A percentile compares a stretch with the other conserved stretches of the same genome.
These are phyloP conservation scores for Austropuccinia psidii DNA, from an alignment of 1,284 basidiomycete species.

Conservation along the genomic window DNA sequence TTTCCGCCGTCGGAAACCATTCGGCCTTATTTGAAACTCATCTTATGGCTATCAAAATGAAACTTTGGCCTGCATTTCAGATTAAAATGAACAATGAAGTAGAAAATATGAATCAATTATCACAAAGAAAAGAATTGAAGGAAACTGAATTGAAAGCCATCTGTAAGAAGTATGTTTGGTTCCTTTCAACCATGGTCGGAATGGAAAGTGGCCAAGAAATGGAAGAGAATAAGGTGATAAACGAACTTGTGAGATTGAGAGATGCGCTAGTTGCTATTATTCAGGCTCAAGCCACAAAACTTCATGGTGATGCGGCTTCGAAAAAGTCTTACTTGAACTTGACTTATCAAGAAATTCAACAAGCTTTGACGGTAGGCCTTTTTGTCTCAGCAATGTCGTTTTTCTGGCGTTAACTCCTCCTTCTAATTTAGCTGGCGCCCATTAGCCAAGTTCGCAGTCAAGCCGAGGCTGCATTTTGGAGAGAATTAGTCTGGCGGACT, in stretches of 20 bases:
- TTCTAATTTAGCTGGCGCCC: too few relatives aligned
- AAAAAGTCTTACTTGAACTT: not conserved
- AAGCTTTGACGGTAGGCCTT: slow-evolving; percentile 1
- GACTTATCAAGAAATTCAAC: slow-evolving; percentile 21
- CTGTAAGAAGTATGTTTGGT: slow-evolving; percentile 24
- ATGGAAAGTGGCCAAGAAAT: not conserved
- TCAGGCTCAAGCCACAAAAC: not conserved
- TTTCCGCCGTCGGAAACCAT: not conserved
- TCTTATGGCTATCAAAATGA: slow-evolving; percentile 27
- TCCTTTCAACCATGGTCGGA: slow-evolving; percentile 20
- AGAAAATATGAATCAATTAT: not conserved
- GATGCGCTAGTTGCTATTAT: slow-evolving; percentile 2
- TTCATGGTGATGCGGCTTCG: not conserved
- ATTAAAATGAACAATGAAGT: slow-evolving; percentile 17
- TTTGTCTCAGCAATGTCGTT: not conserved
- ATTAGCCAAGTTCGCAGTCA: slow-evolving; percentile 13
- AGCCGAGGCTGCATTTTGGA: slow-evolving; percentile 31
- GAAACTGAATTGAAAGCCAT: not conserved
- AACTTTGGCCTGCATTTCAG: slow-evolving; percentile 32
- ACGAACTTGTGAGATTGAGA: slow-evolving; percentile 2
- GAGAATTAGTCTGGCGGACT: slow-evolving; percentile 18
- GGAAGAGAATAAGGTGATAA: slow-evolving; percentile 7
- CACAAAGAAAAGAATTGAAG: not conserved
- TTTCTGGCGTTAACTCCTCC: not conserved
- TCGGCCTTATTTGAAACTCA: slow-evolving; percentile 19